phyloP scores from a whole-genome alignment of 2,329 filamentous ascomycete genomes.

The Ophiostoma australiae region DNA sequence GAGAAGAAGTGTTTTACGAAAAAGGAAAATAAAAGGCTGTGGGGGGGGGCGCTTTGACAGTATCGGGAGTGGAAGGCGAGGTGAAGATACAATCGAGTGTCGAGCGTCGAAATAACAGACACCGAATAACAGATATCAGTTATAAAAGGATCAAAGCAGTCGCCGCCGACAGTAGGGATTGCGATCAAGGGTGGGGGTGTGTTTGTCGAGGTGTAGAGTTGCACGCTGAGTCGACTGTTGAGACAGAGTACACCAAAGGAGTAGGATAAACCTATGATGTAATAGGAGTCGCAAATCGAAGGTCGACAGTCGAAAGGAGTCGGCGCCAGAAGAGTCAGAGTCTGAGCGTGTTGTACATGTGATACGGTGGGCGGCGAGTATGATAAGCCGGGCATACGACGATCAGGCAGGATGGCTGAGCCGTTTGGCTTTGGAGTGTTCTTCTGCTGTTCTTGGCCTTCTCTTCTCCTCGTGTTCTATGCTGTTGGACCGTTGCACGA shows the following conservation, averaged over 20 bases:
- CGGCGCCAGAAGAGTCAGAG: not conserved
- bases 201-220: not conserved
- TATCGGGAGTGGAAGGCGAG: not conserved
- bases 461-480: not conserved
- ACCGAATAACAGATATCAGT: no score
- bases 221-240: not conserved
- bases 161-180: not conserved
- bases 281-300: not conserved
- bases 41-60: constrained; percentile 3
- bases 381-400: not conserved
- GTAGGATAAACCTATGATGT: not conserved
- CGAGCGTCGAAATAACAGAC: no score
- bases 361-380: not conserved
- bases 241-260: not conserved
- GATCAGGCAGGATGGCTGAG: not conserved
- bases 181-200: constrained; percentile 12
- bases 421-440: not conserved
- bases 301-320: not conserved
- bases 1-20: not conserved
- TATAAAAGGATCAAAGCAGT: not conserved
- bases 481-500: not conserved
- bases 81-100: not conserved
- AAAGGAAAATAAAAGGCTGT: not conserved
- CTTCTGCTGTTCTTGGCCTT: not conserved
- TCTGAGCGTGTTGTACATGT: constrained; percentile 3